Conservation (phyloP, 1,139 yeast genomes). For the Meyerozyma elateridarum region DNA sequence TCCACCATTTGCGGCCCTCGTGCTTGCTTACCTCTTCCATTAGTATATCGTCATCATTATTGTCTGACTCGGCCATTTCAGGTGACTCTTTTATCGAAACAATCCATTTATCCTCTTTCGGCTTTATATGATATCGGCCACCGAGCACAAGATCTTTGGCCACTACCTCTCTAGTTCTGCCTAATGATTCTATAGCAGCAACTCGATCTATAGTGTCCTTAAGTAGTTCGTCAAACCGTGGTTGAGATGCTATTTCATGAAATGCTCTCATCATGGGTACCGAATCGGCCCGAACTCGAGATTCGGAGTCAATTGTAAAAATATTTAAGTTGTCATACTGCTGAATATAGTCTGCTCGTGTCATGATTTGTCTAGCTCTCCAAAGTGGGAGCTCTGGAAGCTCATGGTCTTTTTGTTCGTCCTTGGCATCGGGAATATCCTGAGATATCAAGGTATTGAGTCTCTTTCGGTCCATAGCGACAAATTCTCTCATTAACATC, state of each 20-base stretch:
- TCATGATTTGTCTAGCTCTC: constrained; percentile 84
- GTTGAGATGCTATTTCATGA: constrained; percentile 68
- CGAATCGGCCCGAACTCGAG: constrained; percentile 74
- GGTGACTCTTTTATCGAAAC: constrained; percentile 16
- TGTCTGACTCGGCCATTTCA: constrained; percentile 31
- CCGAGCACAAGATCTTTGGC: constrained; percentile 66
- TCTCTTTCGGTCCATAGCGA: constrained; percentile 54
- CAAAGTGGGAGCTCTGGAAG: constrained; percentile 76
- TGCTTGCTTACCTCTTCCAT: constrained; percentile 39
- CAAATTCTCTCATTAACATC: constrained; percentile 69
- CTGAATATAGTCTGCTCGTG: constrained; percentile 77
- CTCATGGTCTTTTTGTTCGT: constrained; percentile 37
- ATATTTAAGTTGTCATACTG: constrained; percentile 69
- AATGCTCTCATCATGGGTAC: constrained; percentile 91
- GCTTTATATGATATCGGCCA: constrained; percentile 31
- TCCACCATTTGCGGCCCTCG: constrained; percentile 44
- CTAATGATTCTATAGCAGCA: constrained; percentile 69
- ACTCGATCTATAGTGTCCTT: constrained; percentile 70
- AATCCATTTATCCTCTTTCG: constrained; percentile 12
- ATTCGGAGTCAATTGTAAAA: constrained; percentile 71
- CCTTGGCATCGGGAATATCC: constrained; percentile 14
- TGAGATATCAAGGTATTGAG: constrained; percentile 25
- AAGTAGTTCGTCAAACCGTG: constrained; percentile 66
- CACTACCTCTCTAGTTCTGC: constrained; percentile 77
- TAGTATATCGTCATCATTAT: constrained; percentile 27